phyloP scores from a whole-genome alignment of 306 rosid species.

The Castanea sativa region DNA sequence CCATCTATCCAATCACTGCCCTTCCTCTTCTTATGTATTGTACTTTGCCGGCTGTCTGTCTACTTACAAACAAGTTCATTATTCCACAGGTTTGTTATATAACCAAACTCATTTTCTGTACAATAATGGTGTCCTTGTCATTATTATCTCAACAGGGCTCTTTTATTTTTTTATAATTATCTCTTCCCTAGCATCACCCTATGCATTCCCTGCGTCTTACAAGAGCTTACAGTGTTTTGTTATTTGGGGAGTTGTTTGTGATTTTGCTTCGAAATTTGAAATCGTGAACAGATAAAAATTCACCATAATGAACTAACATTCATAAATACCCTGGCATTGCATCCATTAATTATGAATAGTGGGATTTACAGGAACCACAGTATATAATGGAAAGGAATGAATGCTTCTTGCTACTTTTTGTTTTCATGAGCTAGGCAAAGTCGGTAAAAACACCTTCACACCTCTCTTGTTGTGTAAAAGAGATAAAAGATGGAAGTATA shows the following conservation, averaged over 20 bases:
- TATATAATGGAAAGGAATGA: not conserved
- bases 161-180: not conserved
- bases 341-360: not conserved
- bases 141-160: not conserved
- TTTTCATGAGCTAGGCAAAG: not conserved
- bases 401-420: not conserved
- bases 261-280: not conserved
- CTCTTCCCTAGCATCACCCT: not conserved
- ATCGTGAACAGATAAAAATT: not conserved
- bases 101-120: not conserved
- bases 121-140: not conserved
- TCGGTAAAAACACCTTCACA: too few species aligned
- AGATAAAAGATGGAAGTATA: too few species aligned
- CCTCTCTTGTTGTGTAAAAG: too few species aligned
- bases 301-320: not conserved
- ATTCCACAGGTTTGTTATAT: conserved; percentile 83
- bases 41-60: conserved; percentile 94
- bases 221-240: not conserved
- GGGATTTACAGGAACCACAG: not conserved
- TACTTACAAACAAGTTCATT: conserved; percentile 93
- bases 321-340: not conserved
- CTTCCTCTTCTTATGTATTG: conserved; percentile 91
- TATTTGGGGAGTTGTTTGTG: not conserved
- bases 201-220: not conserved
- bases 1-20: conserved; percentile 89